Evolutionary conservation across 2,329 filamentous ascomycete genomes (phyloP), one percentile per base, ranked within the genome.

Genomic region (Herpotrichia juniperi): DNA sequence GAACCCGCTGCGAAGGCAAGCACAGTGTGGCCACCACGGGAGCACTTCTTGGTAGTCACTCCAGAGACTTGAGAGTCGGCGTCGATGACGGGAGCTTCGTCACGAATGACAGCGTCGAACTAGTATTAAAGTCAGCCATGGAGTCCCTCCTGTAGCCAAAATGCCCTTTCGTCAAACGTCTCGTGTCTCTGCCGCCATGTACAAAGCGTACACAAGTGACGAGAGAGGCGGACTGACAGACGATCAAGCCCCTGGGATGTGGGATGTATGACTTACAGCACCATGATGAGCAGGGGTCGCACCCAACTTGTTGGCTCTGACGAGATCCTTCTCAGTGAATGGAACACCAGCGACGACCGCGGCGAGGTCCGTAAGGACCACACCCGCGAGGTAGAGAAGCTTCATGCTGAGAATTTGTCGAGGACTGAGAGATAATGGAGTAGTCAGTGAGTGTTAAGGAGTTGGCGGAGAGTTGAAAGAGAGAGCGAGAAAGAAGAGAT

Each of bases 331-430:
- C 8, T 53, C 50, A 25, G 39, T 31, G 26, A 48, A 3, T 21
- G 51, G 42, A 11, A 50, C 19, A 17, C 51, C 42, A 4, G 30
- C 16, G 14, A 22, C 51, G n/a, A 50, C 9, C 7, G 32, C 21
- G 46, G 34, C 51, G 40, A 50, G 46, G 21, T 46, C 46, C 11
- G 22, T 35, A 21, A 54, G 32, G 46, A 50, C 17, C 32, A 40
- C 22, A 21, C 45, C 40, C n/a, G 32, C 34, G 24, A 53, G 11
- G n/a, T 39, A 26, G 19, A 53, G 32, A n/a, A 26, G 42, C 51
- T 50, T 54, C 51, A 54, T 54, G 39, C 7, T 50, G 46, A 46
- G 40, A 25, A 2, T 22, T 47, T 42, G 21, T 25, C 39, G 21
- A 9, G 9, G 34, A 26, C 16, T 31, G 24, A 26, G 9, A n/a